Conservation (phyloP, 192 early-diverging fungal species). For the Gonapodya prolifera region DNA sequence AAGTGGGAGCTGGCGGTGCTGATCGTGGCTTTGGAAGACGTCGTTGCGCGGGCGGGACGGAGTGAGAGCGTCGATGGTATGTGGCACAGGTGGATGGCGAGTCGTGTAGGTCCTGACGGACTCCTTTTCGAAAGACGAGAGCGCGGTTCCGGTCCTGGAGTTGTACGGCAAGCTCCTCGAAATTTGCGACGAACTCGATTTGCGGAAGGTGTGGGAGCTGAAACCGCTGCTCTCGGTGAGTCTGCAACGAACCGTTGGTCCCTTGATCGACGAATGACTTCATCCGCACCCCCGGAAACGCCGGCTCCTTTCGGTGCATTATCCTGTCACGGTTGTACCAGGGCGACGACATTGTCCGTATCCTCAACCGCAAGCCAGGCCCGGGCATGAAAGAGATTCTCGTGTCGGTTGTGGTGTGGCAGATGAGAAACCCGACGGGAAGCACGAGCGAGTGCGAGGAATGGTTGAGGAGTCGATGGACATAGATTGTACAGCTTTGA, state of each 20-base stretch:
- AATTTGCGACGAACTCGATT: background rate
- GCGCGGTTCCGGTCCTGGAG: background rate
- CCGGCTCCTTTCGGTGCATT: background rate
- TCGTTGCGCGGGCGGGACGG: background rate
- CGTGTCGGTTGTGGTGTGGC: background rate
- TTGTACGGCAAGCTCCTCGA: background rate
- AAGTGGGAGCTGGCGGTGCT: constrained; percentile 24
- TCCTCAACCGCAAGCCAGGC: constrained; percentile 7
- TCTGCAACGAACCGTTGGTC: background rate
- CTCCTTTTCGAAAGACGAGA: background rate
- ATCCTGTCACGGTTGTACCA: background rate
- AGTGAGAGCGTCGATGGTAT: background rate
- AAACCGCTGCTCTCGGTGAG: background rate
- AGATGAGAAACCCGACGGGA: background rate
- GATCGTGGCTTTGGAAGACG: constrained; percentile 12
- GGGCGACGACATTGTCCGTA: background rate
- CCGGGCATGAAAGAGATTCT: constrained; percentile 3
- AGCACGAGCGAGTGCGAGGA: background rate
- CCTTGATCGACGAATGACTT: no score
- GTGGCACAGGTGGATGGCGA: background rate
- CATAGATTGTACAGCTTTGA: no score
- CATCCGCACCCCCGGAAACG: no score
- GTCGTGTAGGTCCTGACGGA: background rate
- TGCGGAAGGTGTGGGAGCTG: background rate
- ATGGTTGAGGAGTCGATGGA: no score